Conservation (phyloP, 768 basidiomycete genomes). For the Mycena pura region DNA sequence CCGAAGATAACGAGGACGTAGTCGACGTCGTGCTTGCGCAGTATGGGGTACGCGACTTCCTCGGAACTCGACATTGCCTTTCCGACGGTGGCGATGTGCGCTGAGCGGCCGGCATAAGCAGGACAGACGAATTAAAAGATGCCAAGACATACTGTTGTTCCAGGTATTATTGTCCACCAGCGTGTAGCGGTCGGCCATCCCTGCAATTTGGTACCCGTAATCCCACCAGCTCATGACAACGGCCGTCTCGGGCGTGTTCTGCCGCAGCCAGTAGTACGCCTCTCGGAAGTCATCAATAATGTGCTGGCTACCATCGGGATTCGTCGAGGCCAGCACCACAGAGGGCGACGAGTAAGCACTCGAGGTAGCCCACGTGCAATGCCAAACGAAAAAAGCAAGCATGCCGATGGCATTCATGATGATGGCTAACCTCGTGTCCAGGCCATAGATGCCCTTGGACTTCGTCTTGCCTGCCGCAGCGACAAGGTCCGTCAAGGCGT, state of each 20-base stretch:
- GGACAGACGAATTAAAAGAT: constrained; percentile 2
- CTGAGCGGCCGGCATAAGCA: constrained; percentile 44
- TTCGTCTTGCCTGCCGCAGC: constrained; percentile 44
- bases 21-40: constrained; percentile 96
- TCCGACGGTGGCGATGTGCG: constrained; percentile 98
- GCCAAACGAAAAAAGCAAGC: constrained; percentile 89
- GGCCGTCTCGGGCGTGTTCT: constrained; percentile 91
- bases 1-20: constrained; percentile 98
- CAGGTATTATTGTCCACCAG: constrained; percentile 99
- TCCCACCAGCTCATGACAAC: constrained; percentile 99
- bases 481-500: constrained; percentile 49
- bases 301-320: constrained; percentile 85
- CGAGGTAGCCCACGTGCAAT: constrained; percentile 97
- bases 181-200: constrained; percentile 96
- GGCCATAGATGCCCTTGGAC: constrained; percentile 75
- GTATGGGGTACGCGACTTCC: constrained; percentile 95
- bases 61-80: constrained; percentile 97
- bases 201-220: constrained; percentile 99
- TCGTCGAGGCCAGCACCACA: constrained; percentile 86
- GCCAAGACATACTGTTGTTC: constrained; percentile 87
- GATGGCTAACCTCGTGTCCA: constrained; percentile 83
- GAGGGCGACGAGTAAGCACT: constrained; percentile 97
- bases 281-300: constrained; percentile 99
- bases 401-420: constrained; percentile 77
- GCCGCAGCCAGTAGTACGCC: constrained; percentile 97